These are phyloP conservation scores for Eucalyptus cladocalyx DNA, from an alignment of 345 rosid genomes.

Conservation along the genomic window DNA sequence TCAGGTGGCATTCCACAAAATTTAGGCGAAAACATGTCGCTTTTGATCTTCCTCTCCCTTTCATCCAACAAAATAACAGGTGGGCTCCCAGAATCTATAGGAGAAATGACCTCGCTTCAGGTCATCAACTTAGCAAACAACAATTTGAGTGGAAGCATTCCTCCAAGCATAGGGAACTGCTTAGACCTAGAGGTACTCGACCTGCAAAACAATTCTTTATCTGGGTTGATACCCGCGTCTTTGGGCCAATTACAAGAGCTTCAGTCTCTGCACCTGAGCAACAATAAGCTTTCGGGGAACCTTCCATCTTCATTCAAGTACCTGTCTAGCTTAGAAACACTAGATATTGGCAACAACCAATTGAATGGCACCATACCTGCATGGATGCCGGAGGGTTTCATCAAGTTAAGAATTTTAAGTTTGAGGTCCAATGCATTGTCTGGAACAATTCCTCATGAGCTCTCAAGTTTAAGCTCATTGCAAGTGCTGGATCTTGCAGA, in stretches of 20 bases:
- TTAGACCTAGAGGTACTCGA: not conserved
- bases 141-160: too few relatives aligned
- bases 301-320: slow-evolving; percentile 13
- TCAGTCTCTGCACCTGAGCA: slow-evolving; percentile 8
- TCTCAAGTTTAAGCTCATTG: slow-evolving; percentile 13
- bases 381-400: slow-evolving; percentile 15
- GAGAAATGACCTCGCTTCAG: too few relatives aligned
- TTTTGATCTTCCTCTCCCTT: too few relatives aligned
- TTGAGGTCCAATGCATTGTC: slow-evolving; percentile 11
- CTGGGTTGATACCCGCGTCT: not conserved
- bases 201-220: slow-evolving; percentile 15
- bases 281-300: slow-evolving; percentile 14
- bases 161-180: too few relatives aligned
- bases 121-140: too few relatives aligned
- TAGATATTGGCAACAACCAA: slow-evolving; percentile 23
- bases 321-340: slow-evolving; percentile 11
- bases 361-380: slow-evolving; percentile 10
- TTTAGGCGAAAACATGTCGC: too few relatives aligned
- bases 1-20: too few relatives aligned
- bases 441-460: slow-evolving; percentile 9
- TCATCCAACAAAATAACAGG: too few relatives aligned
- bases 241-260: slow-evolving; percentile 13
- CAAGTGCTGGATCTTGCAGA: slow-evolving; percentile 31
- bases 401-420: slow-evolving; percentile 2
- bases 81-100: too few relatives aligned